A percentile compares a stretch with the other conserved stretches of the same genome.
These are phyloP conservation scores for Calonectria multiphialidica DNA, from an alignment of 2,329 filamentous ascomycete genomes.

Conservation along the genomic window DNA sequence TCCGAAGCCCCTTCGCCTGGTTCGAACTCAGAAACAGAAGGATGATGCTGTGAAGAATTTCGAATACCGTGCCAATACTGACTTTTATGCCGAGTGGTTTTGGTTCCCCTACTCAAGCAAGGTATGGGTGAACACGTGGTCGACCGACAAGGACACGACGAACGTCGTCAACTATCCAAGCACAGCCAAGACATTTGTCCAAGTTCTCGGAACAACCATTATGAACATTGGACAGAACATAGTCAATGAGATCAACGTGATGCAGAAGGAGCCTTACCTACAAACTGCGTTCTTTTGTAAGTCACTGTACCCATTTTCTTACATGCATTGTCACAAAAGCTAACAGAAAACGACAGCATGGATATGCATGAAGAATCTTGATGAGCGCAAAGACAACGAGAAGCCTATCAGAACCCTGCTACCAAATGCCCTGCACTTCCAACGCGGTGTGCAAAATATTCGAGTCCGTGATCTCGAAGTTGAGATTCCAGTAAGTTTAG, in stretches of 20 bases:
- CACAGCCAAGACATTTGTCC: slow-evolving; percentile 9
- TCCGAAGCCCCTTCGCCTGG: slow-evolving; percentile 12
- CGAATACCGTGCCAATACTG: slow-evolving; percentile 23
- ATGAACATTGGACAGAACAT: slow-evolving; percentile 27
- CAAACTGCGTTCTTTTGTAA: slow-evolving; percentile 1
- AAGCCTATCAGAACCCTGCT: slow-evolving; percentile 15
- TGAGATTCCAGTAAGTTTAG: slow-evolving; percentile 22
- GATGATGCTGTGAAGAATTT: slow-evolving; percentile 14
- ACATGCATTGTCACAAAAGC: background rate
- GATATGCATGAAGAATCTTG: background rate
- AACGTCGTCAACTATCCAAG: slow-evolving; percentile 11
- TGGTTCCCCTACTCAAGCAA: slow-evolving; percentile 29
- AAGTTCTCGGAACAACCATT: slow-evolving; percentile 11
- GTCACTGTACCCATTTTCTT: too few species aligned
- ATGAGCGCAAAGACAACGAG: background rate
- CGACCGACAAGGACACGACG: slow-evolving; percentile 1
- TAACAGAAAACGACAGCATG: background rate
- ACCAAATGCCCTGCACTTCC: slow-evolving; percentile 27
- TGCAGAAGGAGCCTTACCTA: background rate
- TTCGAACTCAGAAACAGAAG: slow-evolving; percentile 14
- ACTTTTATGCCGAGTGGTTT: slow-evolving; percentile 30
- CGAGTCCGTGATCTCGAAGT: slow-evolving; percentile 27
- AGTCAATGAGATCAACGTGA: background rate
- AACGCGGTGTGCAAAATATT: slow-evolving; percentile 25
- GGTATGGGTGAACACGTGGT: slow-evolving; percentile 29